Evolutionary conservation across 352 stramenopile species (phyloP).

Genomic region (Thalassiosira oceanica): DNA sequence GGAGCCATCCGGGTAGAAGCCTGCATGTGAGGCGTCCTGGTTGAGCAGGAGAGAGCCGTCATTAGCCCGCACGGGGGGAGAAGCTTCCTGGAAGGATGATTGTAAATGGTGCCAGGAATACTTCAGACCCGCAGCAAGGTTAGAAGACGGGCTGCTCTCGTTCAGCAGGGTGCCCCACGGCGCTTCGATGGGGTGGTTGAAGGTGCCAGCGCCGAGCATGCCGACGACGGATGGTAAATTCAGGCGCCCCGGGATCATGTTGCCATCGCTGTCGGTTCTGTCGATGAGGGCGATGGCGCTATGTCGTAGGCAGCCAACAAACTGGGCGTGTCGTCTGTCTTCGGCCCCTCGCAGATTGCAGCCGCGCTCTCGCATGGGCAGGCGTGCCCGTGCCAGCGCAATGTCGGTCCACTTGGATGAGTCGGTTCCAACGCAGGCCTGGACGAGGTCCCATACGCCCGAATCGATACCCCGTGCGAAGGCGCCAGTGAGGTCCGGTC

Average conservation of each 20-base stretch:
- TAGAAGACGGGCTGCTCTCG: not conserved
- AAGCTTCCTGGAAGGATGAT: conserved; percentile 8
- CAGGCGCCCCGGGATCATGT: conserved; percentile 1
- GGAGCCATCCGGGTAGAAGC: not conserved
- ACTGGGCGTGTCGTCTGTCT: conserved; percentile 2
- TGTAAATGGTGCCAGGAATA: conserved; percentile 15
- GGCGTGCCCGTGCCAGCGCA: not conserved
- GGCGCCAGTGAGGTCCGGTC: not conserved
- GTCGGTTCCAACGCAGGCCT: conserved; percentile 4
- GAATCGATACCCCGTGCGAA: conserved; percentile 5
- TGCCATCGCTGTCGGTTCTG: not conserved
- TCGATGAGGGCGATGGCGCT: not conserved
- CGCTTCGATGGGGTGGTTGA: not conserved
- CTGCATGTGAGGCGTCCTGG: not conserved
- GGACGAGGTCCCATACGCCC: not conserved
- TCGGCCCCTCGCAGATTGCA: not conserved
- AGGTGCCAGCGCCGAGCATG: not conserved
- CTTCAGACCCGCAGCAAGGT: not conserved
- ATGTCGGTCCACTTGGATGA: not conserved
- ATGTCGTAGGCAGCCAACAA: not conserved
- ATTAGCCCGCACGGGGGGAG: not conserved
- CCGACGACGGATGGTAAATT: not conserved
- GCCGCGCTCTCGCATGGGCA: conserved; percentile 5
- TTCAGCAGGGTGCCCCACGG: not conserved
- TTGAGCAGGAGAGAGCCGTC: conserved; percentile 3